Evolutionary conservation across 805 yeast species (phyloP).

Genomic region (Wickerhamomyces rabaulensis): DNA sequence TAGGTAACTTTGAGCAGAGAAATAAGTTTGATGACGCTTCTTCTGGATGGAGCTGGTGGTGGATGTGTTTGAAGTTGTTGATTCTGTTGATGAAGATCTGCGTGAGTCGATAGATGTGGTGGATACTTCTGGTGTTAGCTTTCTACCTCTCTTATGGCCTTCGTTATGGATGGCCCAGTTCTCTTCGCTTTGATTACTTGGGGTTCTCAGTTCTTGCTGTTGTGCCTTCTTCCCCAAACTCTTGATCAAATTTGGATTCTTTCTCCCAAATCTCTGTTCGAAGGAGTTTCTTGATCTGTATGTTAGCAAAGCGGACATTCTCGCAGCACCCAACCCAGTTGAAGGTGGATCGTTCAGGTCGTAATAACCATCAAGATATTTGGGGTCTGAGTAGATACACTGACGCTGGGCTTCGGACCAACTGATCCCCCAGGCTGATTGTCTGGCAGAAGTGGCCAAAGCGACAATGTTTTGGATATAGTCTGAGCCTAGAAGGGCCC

Average conservation of each 20-base stretch:
- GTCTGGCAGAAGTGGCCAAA: slow-evolving; percentile 89
- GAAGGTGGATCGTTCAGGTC: slow-evolving; percentile 72
- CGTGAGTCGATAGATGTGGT: slow-evolving; percentile 1
- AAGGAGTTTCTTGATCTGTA: slow-evolving; percentile 90
- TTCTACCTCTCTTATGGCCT: slow-evolving; percentile 46
- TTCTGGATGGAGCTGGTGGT: slow-evolving; percentile 15
- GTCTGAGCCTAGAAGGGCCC: slow-evolving; percentile 61
- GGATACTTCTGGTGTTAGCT: slow-evolving; percentile 6
- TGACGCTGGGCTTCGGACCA: slow-evolving; percentile 99
- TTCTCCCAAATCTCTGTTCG: slow-evolving; percentile 89
- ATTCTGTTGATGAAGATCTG: slow-evolving; percentile 27
- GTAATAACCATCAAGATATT: slow-evolving; percentile 87
- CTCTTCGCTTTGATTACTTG: slow-evolving; percentile 55
- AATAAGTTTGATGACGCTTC: slow-evolving; percentile 46
- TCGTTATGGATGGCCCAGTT: slow-evolving; percentile 86
- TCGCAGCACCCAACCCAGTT: slow-evolving; percentile 88
- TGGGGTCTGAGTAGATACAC: slow-evolving; percentile 91
- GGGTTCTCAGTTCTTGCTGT: slow-evolving; percentile 26
- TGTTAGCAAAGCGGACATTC: slow-evolving; percentile 94
- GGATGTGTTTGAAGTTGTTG: slow-evolving; percentile 25
- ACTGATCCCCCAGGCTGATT: slow-evolving; percentile 97
- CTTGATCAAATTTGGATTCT: slow-evolving; percentile 42
- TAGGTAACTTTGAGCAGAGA: slow-evolving; percentile 92
- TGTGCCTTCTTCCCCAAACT: slow-evolving; percentile 2
- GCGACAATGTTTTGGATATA: slow-evolving; percentile 75